Base-by-base conservation (phyloP, 2,329 filamentous ascomycete genomes). In the Colletotrichum sp. region DNA sequence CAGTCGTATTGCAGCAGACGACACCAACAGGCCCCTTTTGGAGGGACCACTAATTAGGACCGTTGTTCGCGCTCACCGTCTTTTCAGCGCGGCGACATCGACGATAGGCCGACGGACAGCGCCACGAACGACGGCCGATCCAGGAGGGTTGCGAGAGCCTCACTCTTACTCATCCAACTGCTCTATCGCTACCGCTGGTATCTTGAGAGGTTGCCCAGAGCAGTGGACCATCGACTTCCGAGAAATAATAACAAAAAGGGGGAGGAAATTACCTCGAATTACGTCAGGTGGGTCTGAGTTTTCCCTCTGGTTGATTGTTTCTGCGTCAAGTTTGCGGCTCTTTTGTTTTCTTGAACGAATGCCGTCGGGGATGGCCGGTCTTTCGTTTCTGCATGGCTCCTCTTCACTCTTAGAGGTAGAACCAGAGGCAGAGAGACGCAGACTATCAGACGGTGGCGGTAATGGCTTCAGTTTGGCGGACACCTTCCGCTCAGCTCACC, bases 211-310 rank as follows among this genome's bases (percentile, higher is more conserved):
- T 12, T n/a, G 21, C 13, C 16, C 7, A 43, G 52, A 32, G 52
- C 14, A 24, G 52, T 48, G 34, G 52, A 26, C 24, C 36, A 71
- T 56, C 68, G 21, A 36, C 3, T 30, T 38, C 24, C 1, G 26
- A n/a, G 30, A 14, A 7, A 8, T 3, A 3, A 26, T 26, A 13
- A 10, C 2, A 52, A 73, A 43, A 38, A 26, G 65, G 71, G 66
- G 32, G 10, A 63, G 58, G 56, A 30, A 72, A 67, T 62, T 69
- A 26, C 43, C 69, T 75, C 62, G 63, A 73, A 73, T 69, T 69
- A 73, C 73, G 73, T 75, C 73, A 75, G 73, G 73, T 75, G 69
- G 73, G 69, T 73, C 73, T 4, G 2, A 58, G 18, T n/a, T 63
- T 73, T 67, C n/a, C 34, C 43, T 36, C 67, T 62, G 38, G 18